Base-by-base conservation (phyloP, 371 early-diverging fungal species). In the Mycotypha africana region DNA sequence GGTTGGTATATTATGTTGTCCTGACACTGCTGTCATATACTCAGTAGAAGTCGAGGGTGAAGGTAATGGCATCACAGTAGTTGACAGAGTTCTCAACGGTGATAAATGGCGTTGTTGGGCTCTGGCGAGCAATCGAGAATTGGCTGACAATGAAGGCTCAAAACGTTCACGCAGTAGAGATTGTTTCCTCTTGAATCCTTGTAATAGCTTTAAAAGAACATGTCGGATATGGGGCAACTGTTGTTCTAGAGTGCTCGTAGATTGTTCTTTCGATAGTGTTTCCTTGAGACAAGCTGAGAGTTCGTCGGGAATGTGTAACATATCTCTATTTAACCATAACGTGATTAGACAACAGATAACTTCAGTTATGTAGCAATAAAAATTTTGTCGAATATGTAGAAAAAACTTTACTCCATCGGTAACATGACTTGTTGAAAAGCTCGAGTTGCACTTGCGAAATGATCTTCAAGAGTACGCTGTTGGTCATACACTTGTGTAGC, bases 211-310 rank as follows among this genome's bases (percentile, higher is more conserved):
- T 30, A 82, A 58, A 43, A 82, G 78, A 22, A 67, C 61, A 28
- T 78, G 76, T 25, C 74, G 71, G 35, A 82, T 80, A 3, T 57
- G 47, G 15, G 83, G 79, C 17, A 82, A 33, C 38, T 79, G 68
- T 12, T 64, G 56, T 32, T 82, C 82, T 19, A 82, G 45, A 7
- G 67, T 62, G 3, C 50, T 15, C 7, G 64, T 62, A 2, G 77
- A 74, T 8, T 80, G 76, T 14, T 70, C 67, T 36, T 76, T 66
- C 10, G 55, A 58, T 14, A 78, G 47, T 11, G 70, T 65, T 4
- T 53, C 65, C 19, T 72, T 67, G 8, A 82, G 51, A 33, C 76
- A 76, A 31, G 36, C 42, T 17, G 66, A 49, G 16, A 82, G 42
- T 21, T 76, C 72, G 34, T 71, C 62, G 2, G 82, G 82, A 20